These are phyloP conservation scores for Colletotrichum echinochloae DNA, from an alignment of 2,329 filamentous ascomycete genomes.

Conservation along the genomic window DNA sequence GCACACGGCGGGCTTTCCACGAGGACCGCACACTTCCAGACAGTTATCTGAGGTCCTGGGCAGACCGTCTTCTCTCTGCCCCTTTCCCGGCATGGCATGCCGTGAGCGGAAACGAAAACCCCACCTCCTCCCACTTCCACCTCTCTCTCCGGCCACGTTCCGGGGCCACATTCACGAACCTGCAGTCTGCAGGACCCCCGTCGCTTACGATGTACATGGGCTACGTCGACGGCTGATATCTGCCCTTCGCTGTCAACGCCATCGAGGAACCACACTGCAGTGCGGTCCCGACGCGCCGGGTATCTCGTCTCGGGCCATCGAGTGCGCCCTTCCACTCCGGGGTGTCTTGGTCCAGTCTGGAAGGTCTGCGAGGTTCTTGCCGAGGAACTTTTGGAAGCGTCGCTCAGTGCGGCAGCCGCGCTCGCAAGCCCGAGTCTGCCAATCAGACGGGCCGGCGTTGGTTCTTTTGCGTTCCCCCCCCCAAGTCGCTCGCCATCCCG, in stretches of 20 bases:
- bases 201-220: constrained; percentile 9
- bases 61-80: constrained; percentile 1
- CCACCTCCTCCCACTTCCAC: constrained; percentile 1
- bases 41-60: not conserved
- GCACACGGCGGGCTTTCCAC: not conserved
- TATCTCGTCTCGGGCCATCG: not conserved
- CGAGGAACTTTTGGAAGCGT: constrained; percentile 19
- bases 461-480: not conserved
- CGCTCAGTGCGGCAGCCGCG: constrained; percentile 6
- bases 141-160: constrained; percentile 3
- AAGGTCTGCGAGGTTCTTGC: constrained; percentile 1
- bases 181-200: constrained; percentile 22
- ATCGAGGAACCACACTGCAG: not conserved
- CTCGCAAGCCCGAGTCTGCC: not conserved
- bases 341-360: constrained; percentile 23
- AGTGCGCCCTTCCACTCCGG: not conserved
- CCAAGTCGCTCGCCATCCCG: constrained; percentile 6
- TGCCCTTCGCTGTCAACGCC: not conserved
- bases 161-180: constrained; percentile 14
- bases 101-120: constrained; percentile 10
- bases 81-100: constrained; percentile 6
- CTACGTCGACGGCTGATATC: not conserved
- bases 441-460: constrained; percentile 8
- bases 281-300: constrained; percentile 1
- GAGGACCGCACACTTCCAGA: not conserved